phyloP scores from a whole-genome alignment of 2,329 filamentous ascomycete species.

The Pseudocercospora ulei region DNA sequence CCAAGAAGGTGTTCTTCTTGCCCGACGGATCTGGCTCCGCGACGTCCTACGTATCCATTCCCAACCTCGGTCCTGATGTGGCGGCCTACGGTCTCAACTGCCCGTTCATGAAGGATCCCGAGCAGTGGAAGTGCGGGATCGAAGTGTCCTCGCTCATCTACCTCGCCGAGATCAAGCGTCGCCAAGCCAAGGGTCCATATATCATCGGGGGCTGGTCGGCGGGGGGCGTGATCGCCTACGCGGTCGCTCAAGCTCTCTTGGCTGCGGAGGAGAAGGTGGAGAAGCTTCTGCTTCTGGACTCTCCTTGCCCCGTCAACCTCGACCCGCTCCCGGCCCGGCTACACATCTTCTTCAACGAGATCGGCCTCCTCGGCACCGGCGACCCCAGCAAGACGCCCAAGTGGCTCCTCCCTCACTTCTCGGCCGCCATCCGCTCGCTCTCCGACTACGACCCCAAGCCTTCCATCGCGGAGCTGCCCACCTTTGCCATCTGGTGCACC shows the following conservation, averaged over 20 bases:
- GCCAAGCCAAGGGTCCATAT: constrained; percentile 56
- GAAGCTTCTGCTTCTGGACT: constrained; percentile 46
- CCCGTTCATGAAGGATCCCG: constrained; percentile 60
- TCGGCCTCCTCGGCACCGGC: constrained; percentile 59
- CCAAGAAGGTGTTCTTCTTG: constrained; percentile 47
- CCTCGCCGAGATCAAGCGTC: constrained; percentile 59
- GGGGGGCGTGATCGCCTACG: constrained; percentile 48
- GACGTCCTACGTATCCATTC: constrained; percentile 57
- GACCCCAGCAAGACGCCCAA: constrained; percentile 52
- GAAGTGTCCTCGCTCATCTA: constrained; percentile 57
- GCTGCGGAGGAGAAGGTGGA: constrained; percentile 44
- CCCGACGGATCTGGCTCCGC: constrained; percentile 51
- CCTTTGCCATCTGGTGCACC: constrained; percentile 60
- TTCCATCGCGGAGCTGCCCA: constrained; percentile 53
- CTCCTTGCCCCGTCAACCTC: constrained; percentile 46
- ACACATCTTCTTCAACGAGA: constrained; percentile 62
- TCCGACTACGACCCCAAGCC: constrained; percentile 59
- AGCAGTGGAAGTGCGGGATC: constrained; percentile 56
- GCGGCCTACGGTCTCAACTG: constrained; percentile 53
- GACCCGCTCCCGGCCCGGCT: constrained; percentile 47
- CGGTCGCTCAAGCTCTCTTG: constrained; percentile 43
- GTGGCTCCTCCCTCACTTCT: constrained; percentile 68
- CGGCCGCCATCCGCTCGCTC: constrained; percentile 56
- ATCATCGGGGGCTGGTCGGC: constrained; percentile 49
- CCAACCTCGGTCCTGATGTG: constrained; percentile 45